These are phyloP conservation scores for Cladobotryum protrusum DNA, from an alignment of 2,329 filamentous ascomycete genomes.

Conservation along the genomic window DNA sequence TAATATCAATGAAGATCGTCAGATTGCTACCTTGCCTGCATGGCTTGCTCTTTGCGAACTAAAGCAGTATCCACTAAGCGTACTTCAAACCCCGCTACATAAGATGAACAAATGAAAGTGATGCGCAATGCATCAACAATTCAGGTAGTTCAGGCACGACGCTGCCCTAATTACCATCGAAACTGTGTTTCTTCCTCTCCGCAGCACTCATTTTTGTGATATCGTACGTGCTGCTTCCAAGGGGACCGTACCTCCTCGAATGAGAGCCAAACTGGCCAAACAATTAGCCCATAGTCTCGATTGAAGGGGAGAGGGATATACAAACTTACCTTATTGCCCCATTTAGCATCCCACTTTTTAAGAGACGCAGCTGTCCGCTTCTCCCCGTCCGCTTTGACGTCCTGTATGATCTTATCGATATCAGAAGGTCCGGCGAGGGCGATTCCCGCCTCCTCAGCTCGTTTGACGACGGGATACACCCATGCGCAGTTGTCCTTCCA, in stretches of 20 bases:
- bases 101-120: too few species aligned
- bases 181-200: neutral
- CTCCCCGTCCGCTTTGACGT: neutral
- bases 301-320: conserved; percentile 2
- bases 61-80: too few species aligned
- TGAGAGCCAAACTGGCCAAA: neutral
- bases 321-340: conserved; percentile 1
- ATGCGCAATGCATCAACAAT: too few species aligned
- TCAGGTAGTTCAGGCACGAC: too few species aligned
- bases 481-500: conserved; percentile 9
- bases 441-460: neutral
- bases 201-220: conserved; percentile 5
- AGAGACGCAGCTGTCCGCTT: neutral
- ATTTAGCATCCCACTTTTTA: neutral
- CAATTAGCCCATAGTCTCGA: neutral
- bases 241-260: conserved; percentile 1
- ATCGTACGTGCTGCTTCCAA: conserved; percentile 1
- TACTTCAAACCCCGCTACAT: too few species aligned
- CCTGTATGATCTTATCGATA: neutral
- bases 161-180: too few species aligned
- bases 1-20: too few species aligned
- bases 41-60: too few species aligned
- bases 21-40: too few species aligned
- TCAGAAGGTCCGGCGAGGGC: neutral
- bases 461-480: neutral